Evolutionary conservation across 2,329 filamentous ascomycete genomes (phyloP), one percentile per base, ranked within the genome.

Genomic region (Ophiostoma piceae): DNA sequence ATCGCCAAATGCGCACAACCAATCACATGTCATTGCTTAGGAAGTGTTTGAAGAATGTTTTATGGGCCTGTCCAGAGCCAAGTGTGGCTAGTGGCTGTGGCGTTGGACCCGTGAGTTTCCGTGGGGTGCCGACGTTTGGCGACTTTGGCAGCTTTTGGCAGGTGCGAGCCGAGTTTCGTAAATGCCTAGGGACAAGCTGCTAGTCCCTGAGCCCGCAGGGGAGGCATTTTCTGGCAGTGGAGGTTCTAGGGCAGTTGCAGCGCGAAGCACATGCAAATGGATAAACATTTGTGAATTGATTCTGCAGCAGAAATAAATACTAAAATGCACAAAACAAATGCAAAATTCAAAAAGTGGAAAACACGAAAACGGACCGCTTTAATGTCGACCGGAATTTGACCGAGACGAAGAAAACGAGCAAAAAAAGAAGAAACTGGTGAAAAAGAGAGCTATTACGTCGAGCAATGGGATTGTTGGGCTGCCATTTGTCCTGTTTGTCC

Each of bases 351-450:
- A 66, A 66, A 66, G 65, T 66, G 65, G 65, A 47, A 41, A 47
- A 47, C 43, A 47, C 69, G 69, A 70, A 68, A 70, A 70, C 65
- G 60, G 69, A 70, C 60, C 66, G 69, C 69, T 70, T 47, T 41
- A 68, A 67, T 66, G 62, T 68, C 60, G 67, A 68, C 60, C 60
- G 69, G 69, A 68, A 68, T 68, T 70, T 66, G 57, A 47, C 69
- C 66, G 69, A 70, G 66, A n/a, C n/a, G n/a, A 66, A 35, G 35
- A 70, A 35, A 65, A 67, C 35, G 5, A 9, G 60, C 26, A 26
- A 47, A 62, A 62, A 26, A 66, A 37, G n/a, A 54, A 39, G 43
- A n/a, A 62, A 62, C 51, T 26, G n/a, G 39, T 19, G 29, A 64
- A 64, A 26, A 35, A 67, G 14, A 43, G n/a, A 66, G 65, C 65